Percentiles rank a stretch among this genome's conserved stretches.
These are phyloP conservation scores for Athelia psychrophila DNA, from an alignment of 1,284 basidiomycete genomes.

Conservation along the genomic window DNA sequence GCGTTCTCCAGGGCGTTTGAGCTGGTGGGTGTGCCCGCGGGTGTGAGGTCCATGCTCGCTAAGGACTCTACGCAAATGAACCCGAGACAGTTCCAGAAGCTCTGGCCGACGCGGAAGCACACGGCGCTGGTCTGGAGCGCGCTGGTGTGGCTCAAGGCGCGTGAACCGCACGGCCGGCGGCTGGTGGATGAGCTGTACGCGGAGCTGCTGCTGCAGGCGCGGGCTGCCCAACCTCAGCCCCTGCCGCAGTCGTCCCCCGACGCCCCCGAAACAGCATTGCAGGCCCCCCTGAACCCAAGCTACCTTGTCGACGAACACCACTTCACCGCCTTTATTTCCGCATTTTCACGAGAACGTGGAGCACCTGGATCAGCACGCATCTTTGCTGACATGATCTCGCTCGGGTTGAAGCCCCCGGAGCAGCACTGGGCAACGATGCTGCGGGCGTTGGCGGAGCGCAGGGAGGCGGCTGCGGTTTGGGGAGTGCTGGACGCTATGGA, in stretches of 20 bases:
- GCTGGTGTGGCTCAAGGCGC: constrained; percentile 11
- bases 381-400: not conserved
- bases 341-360: not conserved
- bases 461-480: not conserved
- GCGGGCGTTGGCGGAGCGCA: not conserved
- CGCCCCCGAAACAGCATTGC: not conserved
- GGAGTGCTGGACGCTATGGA: not conserved
- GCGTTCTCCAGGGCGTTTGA: not conserved
- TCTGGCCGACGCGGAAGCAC: constrained; percentile 31
- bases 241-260: not conserved
- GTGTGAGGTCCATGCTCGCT: not conserved
- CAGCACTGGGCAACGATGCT: not conserved
- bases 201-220: not conserved
- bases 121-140: constrained; percentile 37
- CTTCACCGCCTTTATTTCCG: not conserved
- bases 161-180: constrained; percentile 1
- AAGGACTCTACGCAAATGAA: not conserved
- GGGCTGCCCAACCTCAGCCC: too few species aligned
- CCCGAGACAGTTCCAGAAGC: constrained; percentile 13
- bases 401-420: not conserved
- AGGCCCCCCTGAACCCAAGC: not conserved
- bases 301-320: not conserved
- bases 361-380: not conserved
- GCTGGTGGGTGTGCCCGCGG: not conserved
- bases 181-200: constrained; percentile 26